Conservation (phyloP, 768 basidiomycete species). For the Boletellus ananiceps region DNA sequence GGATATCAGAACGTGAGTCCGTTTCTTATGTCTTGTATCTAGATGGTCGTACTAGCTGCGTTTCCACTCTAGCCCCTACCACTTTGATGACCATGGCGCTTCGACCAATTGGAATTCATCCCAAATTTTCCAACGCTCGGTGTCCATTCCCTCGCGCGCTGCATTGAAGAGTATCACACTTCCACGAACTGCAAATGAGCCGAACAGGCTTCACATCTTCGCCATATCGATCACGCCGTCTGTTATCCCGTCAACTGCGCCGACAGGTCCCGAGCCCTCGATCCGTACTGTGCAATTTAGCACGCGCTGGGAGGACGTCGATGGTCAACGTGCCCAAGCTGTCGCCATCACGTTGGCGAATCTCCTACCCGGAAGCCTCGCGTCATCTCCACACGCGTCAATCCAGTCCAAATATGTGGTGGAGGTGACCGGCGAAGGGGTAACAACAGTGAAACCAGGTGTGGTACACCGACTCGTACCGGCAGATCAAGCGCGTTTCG, state of each 20-base stretch:
- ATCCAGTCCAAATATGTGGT: conserved; percentile 33
- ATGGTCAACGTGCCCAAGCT: conserved; percentile 38
- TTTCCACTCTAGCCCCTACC: conserved; percentile 37
- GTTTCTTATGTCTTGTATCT: not conserved
- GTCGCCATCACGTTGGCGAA: conserved; percentile 53
- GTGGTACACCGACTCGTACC: conserved; percentile 43
- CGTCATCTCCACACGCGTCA: conserved; percentile 26
- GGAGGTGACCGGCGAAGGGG: conserved; percentile 34
- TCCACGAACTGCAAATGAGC: conserved; percentile 26
- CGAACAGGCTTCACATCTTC: conserved; percentile 42
- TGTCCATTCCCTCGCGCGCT: conserved; percentile 38
- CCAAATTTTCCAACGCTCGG: conserved; percentile 44
- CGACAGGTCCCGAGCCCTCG: conserved; percentile 29
- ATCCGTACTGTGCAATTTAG: conserved; percentile 43
- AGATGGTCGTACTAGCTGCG: not conserved
- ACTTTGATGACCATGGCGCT: conserved; percentile 35
- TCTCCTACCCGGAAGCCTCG: conserved; percentile 36
- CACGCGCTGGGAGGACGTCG: conserved; percentile 41
- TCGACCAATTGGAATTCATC: conserved; percentile 39
- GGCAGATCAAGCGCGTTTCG: conserved; percentile 46
- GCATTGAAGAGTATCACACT: conserved; percentile 42
- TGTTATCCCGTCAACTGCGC: conserved; percentile 22
- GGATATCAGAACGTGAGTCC: conserved; percentile 40
- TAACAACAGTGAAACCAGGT: conserved; percentile 42
- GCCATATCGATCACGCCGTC: conserved; percentile 40